phyloP scores from a whole-genome alignment of 2,329 filamentous ascomycete species.

The Pseudodiploospora longispora region DNA sequence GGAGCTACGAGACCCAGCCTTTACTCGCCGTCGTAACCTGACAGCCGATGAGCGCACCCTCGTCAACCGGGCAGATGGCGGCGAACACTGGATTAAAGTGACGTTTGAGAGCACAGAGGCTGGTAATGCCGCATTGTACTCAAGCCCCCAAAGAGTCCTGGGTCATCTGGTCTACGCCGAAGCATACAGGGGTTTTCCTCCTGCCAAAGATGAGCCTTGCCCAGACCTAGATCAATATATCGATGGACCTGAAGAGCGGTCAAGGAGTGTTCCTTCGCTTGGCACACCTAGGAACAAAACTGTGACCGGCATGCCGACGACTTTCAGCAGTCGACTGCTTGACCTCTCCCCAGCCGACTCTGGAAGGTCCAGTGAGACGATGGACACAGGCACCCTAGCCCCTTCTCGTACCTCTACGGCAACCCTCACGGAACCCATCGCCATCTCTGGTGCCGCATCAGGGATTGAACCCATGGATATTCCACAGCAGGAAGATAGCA shows the following conservation, averaged over 20 bases:
- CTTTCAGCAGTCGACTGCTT: constrained; percentile 29
- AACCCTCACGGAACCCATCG: constrained; percentile 31
- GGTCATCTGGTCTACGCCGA: constrained; percentile 66
- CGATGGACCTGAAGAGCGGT: constrained; percentile 22
- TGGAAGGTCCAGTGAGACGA: constrained; percentile 45
- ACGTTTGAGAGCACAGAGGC: constrained; percentile 70
- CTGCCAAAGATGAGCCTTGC: constrained; percentile 55
- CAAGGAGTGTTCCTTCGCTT: constrained; percentile 28
- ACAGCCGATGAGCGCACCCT: constrained; percentile 66
- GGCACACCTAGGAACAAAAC: constrained; percentile 20
- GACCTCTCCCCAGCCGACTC: constrained; percentile 37
- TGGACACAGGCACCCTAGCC: constrained; percentile 48
- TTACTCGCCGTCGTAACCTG: constrained; percentile 56
- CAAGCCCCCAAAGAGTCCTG: constrained; percentile 63
- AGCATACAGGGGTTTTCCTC: constrained; percentile 57
- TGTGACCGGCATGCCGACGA: constrained; percentile 22
- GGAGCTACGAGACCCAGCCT: constrained; percentile 64
- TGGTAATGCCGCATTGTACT: constrained; percentile 60
- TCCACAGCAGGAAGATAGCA: constrained; percentile 24
- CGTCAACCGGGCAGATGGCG: constrained; percentile 74
- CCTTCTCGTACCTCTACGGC: constrained; percentile 35
- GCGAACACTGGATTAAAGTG: constrained; percentile 86
- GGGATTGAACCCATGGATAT: constrained; percentile 21
- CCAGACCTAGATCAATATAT: constrained; percentile 39
- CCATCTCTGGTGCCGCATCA: constrained; percentile 11